A percentile compares a stretch with the other conserved stretches of the same genome.
Conservation (phyloP, 345 rosid species). For the Salix koriyanagi region DNA sequence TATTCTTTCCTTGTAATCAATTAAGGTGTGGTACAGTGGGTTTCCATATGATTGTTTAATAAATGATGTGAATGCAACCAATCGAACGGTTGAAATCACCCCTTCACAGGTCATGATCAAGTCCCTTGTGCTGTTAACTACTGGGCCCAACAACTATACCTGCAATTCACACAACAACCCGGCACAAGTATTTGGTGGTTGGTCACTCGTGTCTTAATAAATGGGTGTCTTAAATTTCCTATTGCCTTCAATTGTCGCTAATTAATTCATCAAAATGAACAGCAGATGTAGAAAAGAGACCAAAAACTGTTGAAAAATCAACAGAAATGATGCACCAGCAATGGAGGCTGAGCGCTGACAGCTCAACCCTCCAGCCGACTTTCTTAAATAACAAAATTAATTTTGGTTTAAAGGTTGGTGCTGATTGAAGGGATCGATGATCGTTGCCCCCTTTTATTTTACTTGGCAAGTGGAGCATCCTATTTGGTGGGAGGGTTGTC, state of each 20-base stretch:
- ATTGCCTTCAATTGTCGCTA: not conserved
- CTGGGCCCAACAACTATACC: conserved; percentile 10
- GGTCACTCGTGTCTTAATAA: conserved; percentile 19
- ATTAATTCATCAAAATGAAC: not conserved
- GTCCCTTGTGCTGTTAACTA: not conserved
- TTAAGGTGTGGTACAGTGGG: no score
- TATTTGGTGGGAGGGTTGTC: conserved; percentile 14
- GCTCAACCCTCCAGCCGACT: conserved; percentile 38
- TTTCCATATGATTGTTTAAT: not conserved
- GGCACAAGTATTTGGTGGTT: conserved; percentile 10
- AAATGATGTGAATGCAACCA: conserved; percentile 1
- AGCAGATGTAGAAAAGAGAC: not conserved
- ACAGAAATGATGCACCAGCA: conserved; percentile 14
- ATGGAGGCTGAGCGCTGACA: conserved; percentile 33
- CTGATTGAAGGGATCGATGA: not conserved
- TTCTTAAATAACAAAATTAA: conserved; percentile 19
- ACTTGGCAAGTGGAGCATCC: conserved; percentile 16
- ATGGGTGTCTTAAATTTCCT: not conserved
- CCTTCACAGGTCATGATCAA: conserved; percentile 15
- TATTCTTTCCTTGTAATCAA: no score
- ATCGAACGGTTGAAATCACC: conserved; percentile 30
- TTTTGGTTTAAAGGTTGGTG: conserved; percentile 1
- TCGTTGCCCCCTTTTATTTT: not conserved
- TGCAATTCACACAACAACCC: not conserved
- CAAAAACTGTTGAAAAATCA: not conserved